Evolutionary conservation across 208 protist genomes (phyloP).

Genomic region (Leishmania martiniquensis): DNA sequence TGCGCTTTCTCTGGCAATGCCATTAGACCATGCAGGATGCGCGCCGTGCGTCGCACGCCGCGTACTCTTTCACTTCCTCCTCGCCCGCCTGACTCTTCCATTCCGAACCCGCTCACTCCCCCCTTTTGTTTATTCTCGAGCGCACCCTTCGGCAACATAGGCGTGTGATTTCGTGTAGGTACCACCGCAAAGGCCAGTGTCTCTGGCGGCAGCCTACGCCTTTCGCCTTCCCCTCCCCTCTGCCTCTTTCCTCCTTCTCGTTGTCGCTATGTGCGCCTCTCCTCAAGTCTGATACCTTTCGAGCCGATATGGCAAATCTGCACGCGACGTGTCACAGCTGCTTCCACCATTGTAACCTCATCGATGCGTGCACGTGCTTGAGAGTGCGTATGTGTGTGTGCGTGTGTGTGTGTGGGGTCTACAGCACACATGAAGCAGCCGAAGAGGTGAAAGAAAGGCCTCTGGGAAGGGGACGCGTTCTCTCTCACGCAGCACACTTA

Average conservation of each 20-base stretch:
- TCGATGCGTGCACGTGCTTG: neutral
- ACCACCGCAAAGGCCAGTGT: neutral
- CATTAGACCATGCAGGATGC: neutral
- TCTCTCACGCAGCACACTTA: neutral
- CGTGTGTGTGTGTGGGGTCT: neutral
- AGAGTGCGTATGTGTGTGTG: neutral
- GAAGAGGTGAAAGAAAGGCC: no score
- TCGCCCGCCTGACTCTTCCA: neutral
- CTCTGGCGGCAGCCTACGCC: neutral
- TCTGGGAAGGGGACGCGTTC: no score
- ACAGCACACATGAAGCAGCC: no score
- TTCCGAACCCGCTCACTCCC: conserved; percentile 13
- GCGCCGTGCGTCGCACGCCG: neutral
- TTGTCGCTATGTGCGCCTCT: neutral
- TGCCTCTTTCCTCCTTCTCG: neutral
- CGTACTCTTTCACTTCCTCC: conserved; percentile 10
- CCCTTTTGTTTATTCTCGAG: conserved; percentile 1
- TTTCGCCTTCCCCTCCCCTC: neutral
- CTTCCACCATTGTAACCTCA: neutral
- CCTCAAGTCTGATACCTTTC: neutral
- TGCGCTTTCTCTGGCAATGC: neutral
- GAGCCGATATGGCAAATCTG: neutral
- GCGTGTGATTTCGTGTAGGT: neutral
- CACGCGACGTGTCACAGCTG: no score
- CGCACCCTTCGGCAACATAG: conserved; percentile 1